phyloP scores from a whole-genome alignment of 1,284 basidiomycete species.

The Dichomitus squalens region DNA sequence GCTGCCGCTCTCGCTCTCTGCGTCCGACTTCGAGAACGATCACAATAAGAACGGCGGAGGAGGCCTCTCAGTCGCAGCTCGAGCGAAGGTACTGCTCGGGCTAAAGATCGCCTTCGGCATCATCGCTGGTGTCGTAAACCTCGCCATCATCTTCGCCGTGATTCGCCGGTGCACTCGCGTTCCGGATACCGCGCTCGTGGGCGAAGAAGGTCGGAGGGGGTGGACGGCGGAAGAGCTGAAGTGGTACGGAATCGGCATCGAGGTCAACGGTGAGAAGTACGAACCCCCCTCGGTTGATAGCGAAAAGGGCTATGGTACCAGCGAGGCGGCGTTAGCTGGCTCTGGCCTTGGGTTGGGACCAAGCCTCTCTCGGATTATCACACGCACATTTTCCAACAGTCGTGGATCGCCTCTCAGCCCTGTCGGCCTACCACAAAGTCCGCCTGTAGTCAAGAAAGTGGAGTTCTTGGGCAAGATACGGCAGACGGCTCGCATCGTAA shows the following conservation, averaged over 20 bases:
- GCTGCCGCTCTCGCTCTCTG: constrained; percentile 55
- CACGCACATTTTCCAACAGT: constrained; percentile 36
- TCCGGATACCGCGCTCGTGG: constrained; percentile 57
- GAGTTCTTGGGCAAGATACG: constrained; percentile 65
- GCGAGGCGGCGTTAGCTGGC: constrained; percentile 18
- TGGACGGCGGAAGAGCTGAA: constrained; percentile 64
- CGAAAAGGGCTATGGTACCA: constrained; percentile 28
- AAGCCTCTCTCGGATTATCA: constrained; percentile 48
- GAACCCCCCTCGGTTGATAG: constrained; percentile 7
- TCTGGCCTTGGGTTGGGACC: constrained; percentile 47
- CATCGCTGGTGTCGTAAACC: constrained; percentile 57
- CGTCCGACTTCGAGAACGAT: constrained; percentile 36
- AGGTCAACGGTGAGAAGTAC: constrained; percentile 29
- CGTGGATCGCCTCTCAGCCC: constrained; percentile 19
- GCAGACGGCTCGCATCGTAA: constrained; percentile 65
- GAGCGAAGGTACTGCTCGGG: constrained; percentile 53
- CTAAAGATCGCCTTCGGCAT: constrained; percentile 64
- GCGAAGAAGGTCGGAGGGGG: constrained; percentile 54
- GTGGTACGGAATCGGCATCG: constrained; percentile 63
- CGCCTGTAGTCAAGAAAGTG: constrained; percentile 64
- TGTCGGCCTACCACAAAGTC: constrained; percentile 33
- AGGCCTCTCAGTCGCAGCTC: constrained; percentile 42
- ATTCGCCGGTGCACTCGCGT: constrained; percentile 57
- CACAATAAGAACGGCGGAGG: constrained; percentile 31
- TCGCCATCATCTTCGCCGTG: constrained; percentile 56